Base-by-base conservation (phyloP, 2,329 filamentous ascomycete species). In the Scedosporium apiospermum region DNA sequence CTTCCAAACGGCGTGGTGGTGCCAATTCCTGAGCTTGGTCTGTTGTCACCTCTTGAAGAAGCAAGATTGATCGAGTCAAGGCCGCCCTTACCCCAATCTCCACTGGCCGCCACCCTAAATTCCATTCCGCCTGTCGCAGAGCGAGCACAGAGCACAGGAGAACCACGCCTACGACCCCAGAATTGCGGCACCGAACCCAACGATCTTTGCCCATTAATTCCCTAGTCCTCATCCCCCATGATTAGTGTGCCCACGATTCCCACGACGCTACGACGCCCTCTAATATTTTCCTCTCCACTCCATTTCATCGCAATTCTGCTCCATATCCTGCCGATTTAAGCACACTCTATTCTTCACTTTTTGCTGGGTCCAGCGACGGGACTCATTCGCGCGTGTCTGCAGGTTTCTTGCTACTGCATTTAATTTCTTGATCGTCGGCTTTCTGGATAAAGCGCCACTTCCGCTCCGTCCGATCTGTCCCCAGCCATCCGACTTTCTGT, bases 401-500 rank as follows among this genome's bases (percentile, higher is more conserved):
- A 55, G 51, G 51, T 23, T 23, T 55, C 18, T 23, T 23, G 21
- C 51, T 18, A 12, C 51, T 23, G 21, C 44, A 49, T 49, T 46
- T 49, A 49, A 49, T 49, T 49, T 23, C 23, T 55, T 55, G 18
- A 7, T 55, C 51, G 23, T 23, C 51, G 51, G 51, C 51, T 55
- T 27, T 55, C 21, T 55, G 51, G 51, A 23, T 55, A 55, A 55
- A 55, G 51, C 23, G 44, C 44, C 44, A 14, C 51, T 23, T 55
- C 51, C 12, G 23, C 18, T 23, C 18, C 51, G 18, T 14, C 21
- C 51, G 7, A 14, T 23, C 21, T 38, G 18, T 55, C 21, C 55
- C 55, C 55, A 58, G 55, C 55, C 55, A 58, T 58, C 55, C 55
- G 55, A 58, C 55, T 58, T 58, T 58, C 27, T 34, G 30, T 41